phyloP scores from a whole-genome alignment of 2,329 filamentous ascomycete genomes.

The Fonsecaea erecta region DNA sequence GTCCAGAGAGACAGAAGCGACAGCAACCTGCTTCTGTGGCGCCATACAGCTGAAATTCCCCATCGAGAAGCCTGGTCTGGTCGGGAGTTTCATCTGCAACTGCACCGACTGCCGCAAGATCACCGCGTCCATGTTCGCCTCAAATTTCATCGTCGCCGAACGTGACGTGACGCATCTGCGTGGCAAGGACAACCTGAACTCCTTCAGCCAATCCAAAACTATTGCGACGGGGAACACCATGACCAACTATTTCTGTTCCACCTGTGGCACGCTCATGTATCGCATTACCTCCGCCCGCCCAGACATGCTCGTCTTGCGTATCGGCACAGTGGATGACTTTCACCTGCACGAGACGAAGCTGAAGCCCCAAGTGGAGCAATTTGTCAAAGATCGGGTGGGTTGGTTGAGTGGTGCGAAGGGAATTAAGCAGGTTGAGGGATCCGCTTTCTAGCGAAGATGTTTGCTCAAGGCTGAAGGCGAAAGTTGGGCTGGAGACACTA shows the following conservation, averaged over 20 bases:
- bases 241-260: conserved; percentile 66
- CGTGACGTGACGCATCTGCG: conserved; percentile 55
- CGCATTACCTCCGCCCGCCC: conserved; percentile 54
- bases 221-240: conserved; percentile 56
- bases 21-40: conserved; percentile 64
- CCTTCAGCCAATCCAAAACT: conserved; percentile 54
- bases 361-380: conserved; percentile 60
- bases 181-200: conserved; percentile 57
- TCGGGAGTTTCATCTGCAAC: conserved; percentile 62
- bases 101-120: conserved; percentile 67
- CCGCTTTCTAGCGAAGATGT: not conserved
- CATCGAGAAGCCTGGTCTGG: conserved; percentile 51
- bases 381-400: conserved; percentile 55
- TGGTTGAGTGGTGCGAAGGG: conserved; percentile 54
- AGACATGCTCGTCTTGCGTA: conserved; percentile 55
- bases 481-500: not conserved
- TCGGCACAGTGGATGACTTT: conserved; percentile 68
- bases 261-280: conserved; percentile 67
- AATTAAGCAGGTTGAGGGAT: conserved; percentile 38
- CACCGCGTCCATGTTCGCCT: conserved; percentile 66
- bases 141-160: conserved; percentile 60
- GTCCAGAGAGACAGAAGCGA: conserved; percentile 55
- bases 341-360: conserved; percentile 61
- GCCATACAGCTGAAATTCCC: conserved; percentile 60
- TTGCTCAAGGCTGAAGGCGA: not conserved